Conservation (phyloP, 352 stramenopile species). For the Phytophthora podocarpi region DNA sequence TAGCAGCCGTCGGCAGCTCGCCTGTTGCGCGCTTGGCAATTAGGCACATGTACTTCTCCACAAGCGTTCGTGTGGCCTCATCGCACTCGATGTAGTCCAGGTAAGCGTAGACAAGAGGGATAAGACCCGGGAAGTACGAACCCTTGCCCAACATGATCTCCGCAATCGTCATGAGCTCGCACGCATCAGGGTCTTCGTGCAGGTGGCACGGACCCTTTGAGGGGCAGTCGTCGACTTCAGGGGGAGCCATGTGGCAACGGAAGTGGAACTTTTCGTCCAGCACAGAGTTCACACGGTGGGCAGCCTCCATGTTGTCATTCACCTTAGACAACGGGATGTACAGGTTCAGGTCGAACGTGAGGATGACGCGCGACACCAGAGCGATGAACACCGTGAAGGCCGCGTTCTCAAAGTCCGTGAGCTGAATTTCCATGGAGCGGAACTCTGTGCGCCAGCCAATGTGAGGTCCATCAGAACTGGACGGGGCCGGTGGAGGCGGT, state of each 20-base stretch:
- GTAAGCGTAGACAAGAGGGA: constrained; percentile 97
- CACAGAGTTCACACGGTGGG: constrained; percentile 95
- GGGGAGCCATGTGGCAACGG: constrained; percentile 93
- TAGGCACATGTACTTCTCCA: constrained; percentile 86
- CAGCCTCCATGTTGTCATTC: constrained; percentile 99
- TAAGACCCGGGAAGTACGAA: constrained; percentile 96
- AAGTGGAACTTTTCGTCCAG: constrained; percentile 98
- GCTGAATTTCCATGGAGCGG: constrained; percentile 99
- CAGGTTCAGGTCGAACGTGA: constrained; percentile 99
- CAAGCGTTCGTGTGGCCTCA: constrained; percentile 80
- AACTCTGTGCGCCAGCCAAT: constrained; percentile 93
- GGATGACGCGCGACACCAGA: constrained; percentile 97
- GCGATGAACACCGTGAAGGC: constrained; percentile 99
- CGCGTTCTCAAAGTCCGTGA: constrained; percentile 99
- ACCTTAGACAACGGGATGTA: constrained; percentile 98
- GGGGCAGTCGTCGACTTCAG: constrained; percentile 73
- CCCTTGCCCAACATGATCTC: constrained; percentile 98
- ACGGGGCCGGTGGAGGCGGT: constrained; percentile 91
- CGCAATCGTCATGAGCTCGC: constrained; percentile 97
- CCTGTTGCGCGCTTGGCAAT: constrained; percentile 95
- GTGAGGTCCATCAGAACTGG: constrained; percentile 41
- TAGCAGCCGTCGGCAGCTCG: constrained; percentile 95
- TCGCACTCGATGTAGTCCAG: constrained; percentile 98
- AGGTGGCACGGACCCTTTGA: constrained; percentile 44
- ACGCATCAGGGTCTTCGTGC: constrained; percentile 69